Base-by-base conservation (phyloP, 305 asterid species). In the Caryopteris hybrid region DNA sequence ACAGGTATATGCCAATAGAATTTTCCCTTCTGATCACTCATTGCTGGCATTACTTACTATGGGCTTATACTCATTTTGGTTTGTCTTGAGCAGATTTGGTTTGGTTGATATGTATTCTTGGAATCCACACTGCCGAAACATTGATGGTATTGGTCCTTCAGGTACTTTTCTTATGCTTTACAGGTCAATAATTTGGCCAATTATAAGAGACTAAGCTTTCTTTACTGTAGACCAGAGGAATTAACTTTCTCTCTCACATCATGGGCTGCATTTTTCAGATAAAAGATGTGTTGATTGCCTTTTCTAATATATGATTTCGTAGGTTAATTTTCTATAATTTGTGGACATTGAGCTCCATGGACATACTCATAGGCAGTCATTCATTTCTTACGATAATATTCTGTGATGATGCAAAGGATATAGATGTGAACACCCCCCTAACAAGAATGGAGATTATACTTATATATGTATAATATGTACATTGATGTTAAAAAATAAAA, bases 91-190 rank as follows among this genome's bases (percentile, higher is more conserved):
- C 86, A 89, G 96, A 64, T 58, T 55, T 75, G 88, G 86, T 58
- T 68, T 89, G 82, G 82, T 86, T 62, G 92, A 89, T 74, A 77
- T 85, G 86, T 86, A 82, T 77, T 80, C 95, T 18, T 89, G 95
- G 96, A 87, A 81, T 72, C 91, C 96, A 64, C 96, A 89, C 72
- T 87, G 95, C 65, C 72, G 74, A 62, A 80, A 82, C 72, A 63
- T 73, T 55, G 96, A 89, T 22, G 87, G 86, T 20, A 65, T 69
- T 61, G 77, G 83, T 72, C 64, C 89, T 33, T 68, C 89, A 76
- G 95, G 95, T 89, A 79, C 57, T 70, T 71, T 51, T 17, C 48
- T n/a, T 54, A 68, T 51, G 14, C 42, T 29, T 42, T 20, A 31
- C 67, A 38, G 18, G 13, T 6, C 22, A 55, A 25, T 6, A 42